A percentile compares a stretch with the other conserved stretches of the same genome.
Evolutionary conservation across 768 basidiomycete genomes (phyloP).

Genomic region (Russula sp.): DNA sequence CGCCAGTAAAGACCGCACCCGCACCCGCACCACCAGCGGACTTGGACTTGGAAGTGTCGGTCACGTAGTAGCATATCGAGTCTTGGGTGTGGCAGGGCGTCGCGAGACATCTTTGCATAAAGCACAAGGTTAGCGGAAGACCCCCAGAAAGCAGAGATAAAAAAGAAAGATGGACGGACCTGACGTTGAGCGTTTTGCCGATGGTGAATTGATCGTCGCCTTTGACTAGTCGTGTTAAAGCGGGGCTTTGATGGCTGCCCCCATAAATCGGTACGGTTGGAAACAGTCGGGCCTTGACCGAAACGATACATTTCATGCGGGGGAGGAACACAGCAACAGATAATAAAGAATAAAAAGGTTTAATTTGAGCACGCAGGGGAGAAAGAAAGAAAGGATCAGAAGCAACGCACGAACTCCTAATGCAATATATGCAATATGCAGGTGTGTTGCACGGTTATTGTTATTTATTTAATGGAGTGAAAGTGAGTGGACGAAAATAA

Average conservation of each 20-base stretch:
- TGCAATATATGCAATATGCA: not conserved
- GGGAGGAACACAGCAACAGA: too few species aligned
- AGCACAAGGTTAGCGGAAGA: not conserved
- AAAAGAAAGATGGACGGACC: constrained; percentile 38
- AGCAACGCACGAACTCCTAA: constrained; percentile 45
- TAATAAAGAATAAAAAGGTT: not conserved
- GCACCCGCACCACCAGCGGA: constrained; percentile 64
- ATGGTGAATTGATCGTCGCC: constrained; percentile 79
- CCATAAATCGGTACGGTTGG: constrained; percentile 64
- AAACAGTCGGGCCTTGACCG: constrained; percentile 41
- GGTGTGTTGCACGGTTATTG: too few species aligned
- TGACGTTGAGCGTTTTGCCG: constrained; percentile 60
- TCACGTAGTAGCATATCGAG: constrained; percentile 88
- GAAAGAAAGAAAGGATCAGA: not conserved
- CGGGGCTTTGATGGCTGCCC: constrained; percentile 68
- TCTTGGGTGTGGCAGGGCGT: constrained; percentile 96
- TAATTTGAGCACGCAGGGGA: not conserved
- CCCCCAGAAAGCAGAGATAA: too few species aligned
- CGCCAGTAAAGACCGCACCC: constrained; percentile 88
- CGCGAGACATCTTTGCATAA: constrained; percentile 59
- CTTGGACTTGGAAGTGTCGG: constrained; percentile 38
- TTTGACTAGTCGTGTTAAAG: constrained; percentile 69
- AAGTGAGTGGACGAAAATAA: not conserved
- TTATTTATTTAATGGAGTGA: too few species aligned
- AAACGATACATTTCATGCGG: not conserved